Conservation (phyloP, 768 basidiomycete species). For the Fistulinella prunicolor region DNA sequence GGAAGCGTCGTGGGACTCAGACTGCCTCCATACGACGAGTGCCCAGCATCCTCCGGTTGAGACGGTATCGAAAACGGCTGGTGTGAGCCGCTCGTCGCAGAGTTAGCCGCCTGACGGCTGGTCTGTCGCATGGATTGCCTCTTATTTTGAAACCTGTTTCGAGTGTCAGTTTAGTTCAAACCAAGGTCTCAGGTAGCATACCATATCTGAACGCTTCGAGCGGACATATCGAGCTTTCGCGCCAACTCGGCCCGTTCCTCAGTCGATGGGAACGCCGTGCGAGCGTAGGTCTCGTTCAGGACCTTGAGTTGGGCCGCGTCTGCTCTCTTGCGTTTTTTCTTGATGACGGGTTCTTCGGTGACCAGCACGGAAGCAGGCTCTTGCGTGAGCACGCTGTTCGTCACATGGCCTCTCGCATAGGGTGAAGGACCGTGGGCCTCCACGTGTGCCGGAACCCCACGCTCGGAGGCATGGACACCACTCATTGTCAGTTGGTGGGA, state of each 20-base stretch:
- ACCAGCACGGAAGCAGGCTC: conserved; percentile 35
- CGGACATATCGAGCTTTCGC: conserved; percentile 76
- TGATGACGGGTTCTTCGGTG: conserved; percentile 66
- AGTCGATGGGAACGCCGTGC: conserved; percentile 85
- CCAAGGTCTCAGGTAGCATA: conserved; percentile 32
- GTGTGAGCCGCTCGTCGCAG: conserved; percentile 43
- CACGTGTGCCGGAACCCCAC: conserved; percentile 39
- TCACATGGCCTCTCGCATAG: conserved; percentile 45
- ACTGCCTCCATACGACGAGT: conserved; percentile 34
- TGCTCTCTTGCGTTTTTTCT: conserved; percentile 86
- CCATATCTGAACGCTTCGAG: conserved; percentile 87
- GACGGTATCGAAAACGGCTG: conserved; percentile 47
- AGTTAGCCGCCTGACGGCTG: conserved; percentile 56
- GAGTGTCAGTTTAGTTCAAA: conserved; percentile 18
- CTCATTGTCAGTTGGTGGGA: conserved; percentile 29
- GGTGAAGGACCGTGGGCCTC: conserved; percentile 42
- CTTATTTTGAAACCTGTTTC: conserved; percentile 81
- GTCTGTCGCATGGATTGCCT: conserved; percentile 80
- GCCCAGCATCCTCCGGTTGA: conserved; percentile 33
- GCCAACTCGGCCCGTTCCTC: conserved; percentile 80
- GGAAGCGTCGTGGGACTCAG: conserved; percentile 30
- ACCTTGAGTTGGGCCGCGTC: conserved; percentile 77
- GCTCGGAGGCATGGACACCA: conserved; percentile 29
- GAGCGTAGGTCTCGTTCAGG: conserved; percentile 73
- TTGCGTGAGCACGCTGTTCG: conserved; percentile 31